Evolutionary conservation across 257 asterid genomes (phyloP), one percentile per base, ranked within the genome.

Genomic region (Misopates orontium): DNA sequence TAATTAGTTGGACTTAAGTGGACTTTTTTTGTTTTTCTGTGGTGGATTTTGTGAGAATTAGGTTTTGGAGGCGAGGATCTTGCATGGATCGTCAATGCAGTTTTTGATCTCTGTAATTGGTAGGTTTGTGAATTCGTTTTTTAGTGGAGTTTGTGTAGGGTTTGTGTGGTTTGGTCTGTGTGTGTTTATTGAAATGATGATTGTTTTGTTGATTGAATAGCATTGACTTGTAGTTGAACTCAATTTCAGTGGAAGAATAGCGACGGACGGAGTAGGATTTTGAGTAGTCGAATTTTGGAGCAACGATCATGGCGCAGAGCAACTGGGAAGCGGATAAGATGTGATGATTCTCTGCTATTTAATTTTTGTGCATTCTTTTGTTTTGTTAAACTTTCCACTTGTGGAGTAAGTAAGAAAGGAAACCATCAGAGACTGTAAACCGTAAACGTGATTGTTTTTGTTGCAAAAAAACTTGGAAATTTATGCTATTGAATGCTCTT

Each of bases 281-380:
- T 40, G 47, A 44, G 72, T 71, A 64, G 70, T 66, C 69, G 16
- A 60, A 47, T 70, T 20, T 45, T 56, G 32, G 52, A 64, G 64
- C 53, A 61, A 65, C 72, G 41, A 36, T 71, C 81, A 90, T 94
- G 99, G 92, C 99, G 50, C 96, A 86, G 95, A 94, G 95, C 78
- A 88, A 94, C 71, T 94, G 99, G 99, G 99, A 94, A 80, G 99
- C 98, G 19, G 96, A 94, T 81, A 94, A 90, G 86, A 94, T 94
- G 99, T 94, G 85, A 52, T 44, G 55, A 68, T 56, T 69, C 17
- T 42, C 36, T 3, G 49, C 28, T 41, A 9, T 60, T 67, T 49
- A 3, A 28, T 40, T 32, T 28, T 13, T 62, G 48, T 45, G 25
- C 3, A 62, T 67, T 50, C 32, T 39, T n/a, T n/a, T 56, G 61